Base-by-base conservation (phyloP, 1,139 yeast species). In the Diutina rugosa region DNA sequence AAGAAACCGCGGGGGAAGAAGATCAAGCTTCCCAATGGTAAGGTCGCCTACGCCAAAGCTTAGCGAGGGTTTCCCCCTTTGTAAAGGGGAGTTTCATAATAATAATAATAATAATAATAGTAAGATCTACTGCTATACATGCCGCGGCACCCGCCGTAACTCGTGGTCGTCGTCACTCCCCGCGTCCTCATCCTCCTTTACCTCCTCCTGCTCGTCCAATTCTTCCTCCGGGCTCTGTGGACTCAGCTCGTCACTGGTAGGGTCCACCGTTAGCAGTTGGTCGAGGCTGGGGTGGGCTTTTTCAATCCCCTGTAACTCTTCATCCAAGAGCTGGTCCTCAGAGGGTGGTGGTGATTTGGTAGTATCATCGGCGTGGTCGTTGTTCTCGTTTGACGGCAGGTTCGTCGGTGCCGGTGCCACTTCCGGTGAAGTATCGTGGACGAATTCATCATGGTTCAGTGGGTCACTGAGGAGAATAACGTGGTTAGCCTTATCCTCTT, bases 11-110 rank as follows among this genome's bases (percentile, higher is more conserved):
- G 67, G 57, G 83, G 82, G 10, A 74, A 74, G 56, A 79, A 76
- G 62, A 66, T 73, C 38, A 81, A 75, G 55, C 68, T 82, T 58
- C 85, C 86, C 16, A 82, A 82, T 63, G 87, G 87, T 0, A 82
- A 81, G 63, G 82, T 80, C 2, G 74, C 80, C 2, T 80, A 80
- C 60, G 73, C 79, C 6, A 47, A 47, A 14, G 10, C 73, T 83
- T 63, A 62, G 69, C 21, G 59, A 61, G 54, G 41, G 46, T 12
- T 4, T 8, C 26, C 9, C 14, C 2, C 21, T 9, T 4, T n/a
- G 9, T 4, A 18, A 6, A 26, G n/a, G 21, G 28, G 41, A n/a
- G 41, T 12, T 35, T 46, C 48, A 26, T 46, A 16, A n/a, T 18
- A 18, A 21, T 46, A 8, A 4, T 21, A 8, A 4, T 21, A 21